Evolutionary conservation across 2,329 filamentous ascomycete genomes (phyloP).

Genomic region (Pseudogymnoascus sp.): DNA sequence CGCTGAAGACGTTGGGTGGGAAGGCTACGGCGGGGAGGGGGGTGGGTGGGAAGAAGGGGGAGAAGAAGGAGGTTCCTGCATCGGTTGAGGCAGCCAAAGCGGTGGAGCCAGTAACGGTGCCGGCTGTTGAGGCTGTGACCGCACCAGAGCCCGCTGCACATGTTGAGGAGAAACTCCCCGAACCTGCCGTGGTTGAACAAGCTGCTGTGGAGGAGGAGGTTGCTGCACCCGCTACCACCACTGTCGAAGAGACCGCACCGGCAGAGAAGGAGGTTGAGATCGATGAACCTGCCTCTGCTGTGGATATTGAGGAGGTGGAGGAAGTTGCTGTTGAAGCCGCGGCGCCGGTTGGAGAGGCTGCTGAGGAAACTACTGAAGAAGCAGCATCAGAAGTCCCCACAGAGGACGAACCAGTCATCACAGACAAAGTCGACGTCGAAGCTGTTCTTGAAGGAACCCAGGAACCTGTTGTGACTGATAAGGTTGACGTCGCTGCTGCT

Average conservation of each 20-base stretch:
- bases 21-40: constrained; percentile 20
- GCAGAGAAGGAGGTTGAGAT: constrained; percentile 18
- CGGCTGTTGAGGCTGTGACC: constrained; percentile 14
- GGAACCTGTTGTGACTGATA: not conserved
- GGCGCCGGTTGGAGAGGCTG: constrained; percentile 1
- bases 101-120: not conserved
- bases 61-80: constrained; percentile 11
- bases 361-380: not conserved
- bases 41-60: not conserved
- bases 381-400: not conserved
- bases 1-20: not conserved
- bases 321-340: constrained; percentile 11
- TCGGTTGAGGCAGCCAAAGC: constrained; percentile 12
- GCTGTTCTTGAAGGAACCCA: not conserved
- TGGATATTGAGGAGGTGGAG: constrained; percentile 13
- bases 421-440: not conserved
- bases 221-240: constrained; percentile 16
- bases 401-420: not conserved
- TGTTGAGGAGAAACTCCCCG: constrained; percentile 13
- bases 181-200: constrained; percentile 18
- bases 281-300: constrained; percentile 12
- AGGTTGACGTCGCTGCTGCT: not conserved
- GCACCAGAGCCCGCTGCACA: constrained; percentile 10
- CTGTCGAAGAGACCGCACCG: constrained; percentile 20
- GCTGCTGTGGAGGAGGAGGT: constrained; percentile 18